Evolutionary conservation across 106 monocot species (phyloP), one percentile per base, ranked within the genome.

Genomic region (Amphibolis antarctica): DNA sequence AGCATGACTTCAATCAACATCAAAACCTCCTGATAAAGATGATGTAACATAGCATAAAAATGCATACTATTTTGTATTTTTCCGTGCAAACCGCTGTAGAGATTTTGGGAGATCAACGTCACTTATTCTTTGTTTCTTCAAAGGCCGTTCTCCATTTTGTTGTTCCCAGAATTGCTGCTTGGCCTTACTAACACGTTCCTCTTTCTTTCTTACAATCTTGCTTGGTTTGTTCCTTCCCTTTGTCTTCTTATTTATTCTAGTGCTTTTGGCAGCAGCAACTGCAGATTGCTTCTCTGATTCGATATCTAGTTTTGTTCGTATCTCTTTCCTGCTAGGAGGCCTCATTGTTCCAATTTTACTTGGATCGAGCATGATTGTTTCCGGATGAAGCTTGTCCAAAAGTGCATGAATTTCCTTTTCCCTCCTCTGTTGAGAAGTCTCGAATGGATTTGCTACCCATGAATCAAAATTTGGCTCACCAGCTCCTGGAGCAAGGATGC

Each of bases 221-320:
- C 94, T 96, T 0, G 94, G 82, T 74, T 96, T 89, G 76, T 54
- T 96, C 73, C 89, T 90, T 26, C 94, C 94, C 67, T 96, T 96
- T 0, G 89, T 89, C 67, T 96, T 96, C 9, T 90, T 86, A 79
- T 86, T 96, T n/a, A 78, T 26, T 4, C 26, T 62, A 9, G 65
- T 69, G 10, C 63, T 69, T 75, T 89, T 89, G 17, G 83, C 86
- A 43, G 56, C 70, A 31, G 69, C 81, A 18, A 96, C 53, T 0
- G 78, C 86, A 23, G 66, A 65, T 54, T 90, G 84, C 76, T 73
- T 82, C 66, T 77, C 82, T 14, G 55, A 77, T 53, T 90, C 89
- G 0, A 59, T 59, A 46, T 77, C 94, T 9, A 78, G 60, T 53
- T 76, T 84, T 50, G 62, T 76, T 12, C 30, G 54, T 70, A 76